Evolutionary conservation across 2,329 filamentous ascomycete species (phyloP), one percentile per base, ranked within the genome.

Genomic region (Camptophora hylomeconis): DNA sequence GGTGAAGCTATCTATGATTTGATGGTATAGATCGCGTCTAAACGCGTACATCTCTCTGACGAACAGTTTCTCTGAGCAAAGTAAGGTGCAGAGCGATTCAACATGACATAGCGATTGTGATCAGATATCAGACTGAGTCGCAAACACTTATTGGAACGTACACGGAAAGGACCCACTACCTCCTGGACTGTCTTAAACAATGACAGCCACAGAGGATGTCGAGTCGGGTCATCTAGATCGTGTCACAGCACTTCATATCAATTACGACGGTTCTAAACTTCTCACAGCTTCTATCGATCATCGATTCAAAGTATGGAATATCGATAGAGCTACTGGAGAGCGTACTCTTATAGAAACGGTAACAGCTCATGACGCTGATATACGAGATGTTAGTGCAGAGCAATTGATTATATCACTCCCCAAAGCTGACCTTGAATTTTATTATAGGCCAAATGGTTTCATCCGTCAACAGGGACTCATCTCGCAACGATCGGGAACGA

Each of bases 241-340:
- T 24, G 80, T 92, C 28, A 75, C 86, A 40, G 78, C 82, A 31
- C 75, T 87, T 37, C 78, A 82, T 42, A 92, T 92, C 67, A 94
- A 94, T 55, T 76, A 75, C 42, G 92, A 92, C 53, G 87, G 86
- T 44, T 86, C 83, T 46, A 80, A 86, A 44, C 86, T 87, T 63
- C 80, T 86, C 22, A 89, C 84, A 3, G 84, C 83, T 18, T 89
- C 83, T 11, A 81, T 87, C 11, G 87, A 95, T 53, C 87, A 92
- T 53, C 82, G 80, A 52, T 78, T 95, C 47, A 83, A 86, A 50
- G 80, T 94, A 38, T 94, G 87, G 68, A 82, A 87, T 54, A 69
- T 77, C 26, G 78, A 89, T 49, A 75, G 68, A 33, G 64, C 75
- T 41, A 78, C 83, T 44, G 73, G 74, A 22, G 63, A 71, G 33